Percentiles rank a stretch among this genome's conserved stretches.
These are phyloP conservation scores for Aleurites moluccanus DNA, from an alignment of 441 rosid genomes.

Conservation along the genomic window DNA sequence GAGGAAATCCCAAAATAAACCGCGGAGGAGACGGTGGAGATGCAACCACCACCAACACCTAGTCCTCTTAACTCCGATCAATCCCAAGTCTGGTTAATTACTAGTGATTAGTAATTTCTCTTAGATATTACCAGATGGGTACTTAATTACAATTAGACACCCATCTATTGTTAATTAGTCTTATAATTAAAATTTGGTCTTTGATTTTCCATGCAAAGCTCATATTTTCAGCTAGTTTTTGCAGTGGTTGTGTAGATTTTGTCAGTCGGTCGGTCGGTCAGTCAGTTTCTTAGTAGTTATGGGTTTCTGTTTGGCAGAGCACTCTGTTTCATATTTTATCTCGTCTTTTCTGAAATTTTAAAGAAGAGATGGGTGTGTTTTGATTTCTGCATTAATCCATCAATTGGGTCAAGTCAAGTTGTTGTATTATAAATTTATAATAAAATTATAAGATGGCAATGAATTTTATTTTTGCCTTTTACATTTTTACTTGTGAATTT, in stretches of 20 bases:
- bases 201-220: neutral
- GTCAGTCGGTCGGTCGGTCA: too few species aligned
- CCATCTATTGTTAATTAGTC: too few species aligned
- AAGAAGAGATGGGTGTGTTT: neutral
- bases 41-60: conserved; percentile 2
- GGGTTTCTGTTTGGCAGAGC: neutral
- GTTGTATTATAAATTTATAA: neutral
- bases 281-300: neutral
- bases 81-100: neutral
- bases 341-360: conserved; percentile 7
- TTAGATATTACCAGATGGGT: neutral
- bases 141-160: too few species aligned
- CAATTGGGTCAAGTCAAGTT: neutral
- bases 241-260: neutral
- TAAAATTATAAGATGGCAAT: neutral
- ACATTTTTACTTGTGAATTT: neutral
- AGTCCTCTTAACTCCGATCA: neutral
- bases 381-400: neutral
- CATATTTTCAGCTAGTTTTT: conserved; percentile 11
- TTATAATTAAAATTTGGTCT: too few species aligned
- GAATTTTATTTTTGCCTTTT: conserved; percentile 5
- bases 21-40: neutral
- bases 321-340: neutral
- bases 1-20: neutral
- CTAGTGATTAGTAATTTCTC: neutral